phyloP scores from a whole-genome alignment of 176 grass and related monocot genomes.

The Phyllostachys edulis region DNA sequence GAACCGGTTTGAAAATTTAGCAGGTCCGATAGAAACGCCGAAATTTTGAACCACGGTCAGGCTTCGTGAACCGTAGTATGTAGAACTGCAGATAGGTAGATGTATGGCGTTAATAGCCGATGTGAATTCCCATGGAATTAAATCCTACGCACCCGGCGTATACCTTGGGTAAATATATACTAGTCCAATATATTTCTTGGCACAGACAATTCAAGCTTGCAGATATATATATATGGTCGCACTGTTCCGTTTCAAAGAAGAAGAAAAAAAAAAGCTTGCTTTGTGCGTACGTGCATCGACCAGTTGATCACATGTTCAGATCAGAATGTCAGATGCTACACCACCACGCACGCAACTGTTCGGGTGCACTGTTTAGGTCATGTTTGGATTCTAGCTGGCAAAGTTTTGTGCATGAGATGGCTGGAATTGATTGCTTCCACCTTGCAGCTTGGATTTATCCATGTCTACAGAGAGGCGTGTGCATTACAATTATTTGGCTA shows the following conservation, averaged over 20 bases:
- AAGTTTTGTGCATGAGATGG: neutral
- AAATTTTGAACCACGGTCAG: neutral
- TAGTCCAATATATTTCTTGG: neutral
- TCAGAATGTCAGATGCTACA: neutral
- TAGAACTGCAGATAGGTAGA: neutral
- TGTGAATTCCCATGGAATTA: constrained; percentile 7
- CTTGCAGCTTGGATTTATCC: neutral
- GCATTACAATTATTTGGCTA: neutral
- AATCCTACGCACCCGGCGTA: neutral
- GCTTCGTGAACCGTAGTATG: constrained; percentile 5
- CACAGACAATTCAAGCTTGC: neutral
- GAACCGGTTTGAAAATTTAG: no score
- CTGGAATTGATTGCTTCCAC: no score
- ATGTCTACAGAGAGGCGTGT: neutral
- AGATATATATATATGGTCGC: neutral
- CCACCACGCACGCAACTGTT: neutral
- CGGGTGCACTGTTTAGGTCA: neutral
- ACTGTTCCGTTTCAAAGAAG: neutral
- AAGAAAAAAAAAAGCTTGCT: no score
- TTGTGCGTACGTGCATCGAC: no score
- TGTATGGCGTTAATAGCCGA: constrained; percentile 7
- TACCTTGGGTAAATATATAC: neutral
- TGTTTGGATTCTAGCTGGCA: neutral
- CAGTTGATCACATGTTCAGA: no score
- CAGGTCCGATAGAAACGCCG: no score